Base-by-base conservation (phyloP, 345 rosid species). In the Xanthoceras sorbifolium region DNA sequence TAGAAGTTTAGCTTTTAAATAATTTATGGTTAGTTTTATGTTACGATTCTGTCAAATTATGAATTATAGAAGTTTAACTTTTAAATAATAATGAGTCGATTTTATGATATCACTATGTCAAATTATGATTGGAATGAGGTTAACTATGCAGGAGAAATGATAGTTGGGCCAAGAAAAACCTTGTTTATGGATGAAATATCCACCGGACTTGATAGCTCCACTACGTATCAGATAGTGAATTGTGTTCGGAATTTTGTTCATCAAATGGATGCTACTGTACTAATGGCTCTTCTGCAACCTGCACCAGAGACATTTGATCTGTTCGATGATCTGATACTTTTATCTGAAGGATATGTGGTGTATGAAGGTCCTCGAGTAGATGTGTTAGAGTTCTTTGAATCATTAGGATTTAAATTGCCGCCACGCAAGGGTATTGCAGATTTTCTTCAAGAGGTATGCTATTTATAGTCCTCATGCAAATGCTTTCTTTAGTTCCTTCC, bases 131-230 rank as follows among this genome's bases (percentile, higher is more conserved):
- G 59, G 72, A 44, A 68, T 6, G 44, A 28, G 67, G 5, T 54
- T 76, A 54, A 23, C 34, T 46, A 50, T 81, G 85, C 86, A 94
- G 98, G 98, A 71, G 97, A 94, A 85, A 93, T 93, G 98, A 86
- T 91, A 25, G 98, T 94, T 4, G 98, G 98, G 40, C 97, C 98
- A 63, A 87, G 95, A 64, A 93, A 93, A 79, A 93, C 97, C 20
- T 83, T 94, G 71, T 91, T 94, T 31, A 94, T 93, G 98, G 98
- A 94, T 85, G 98, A 94, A 87, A 94, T 94, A 81, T 93, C 98
- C 9, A 94, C 97, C 22, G 97, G 98, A 64, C 93, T 94, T 66
- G 97, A 94, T 78, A 94, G 97, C 85, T 90, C 97, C n/a, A 94
- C 98, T 18, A 93, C 98, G 2, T 93, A 25, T 66, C 97, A 91